Percentiles rank a stretch among this genome's conserved stretches.
phyloP scores from a whole-genome alignment of 2,329 filamentous ascomycete species.

The Colletotrichum musicola region DNA sequence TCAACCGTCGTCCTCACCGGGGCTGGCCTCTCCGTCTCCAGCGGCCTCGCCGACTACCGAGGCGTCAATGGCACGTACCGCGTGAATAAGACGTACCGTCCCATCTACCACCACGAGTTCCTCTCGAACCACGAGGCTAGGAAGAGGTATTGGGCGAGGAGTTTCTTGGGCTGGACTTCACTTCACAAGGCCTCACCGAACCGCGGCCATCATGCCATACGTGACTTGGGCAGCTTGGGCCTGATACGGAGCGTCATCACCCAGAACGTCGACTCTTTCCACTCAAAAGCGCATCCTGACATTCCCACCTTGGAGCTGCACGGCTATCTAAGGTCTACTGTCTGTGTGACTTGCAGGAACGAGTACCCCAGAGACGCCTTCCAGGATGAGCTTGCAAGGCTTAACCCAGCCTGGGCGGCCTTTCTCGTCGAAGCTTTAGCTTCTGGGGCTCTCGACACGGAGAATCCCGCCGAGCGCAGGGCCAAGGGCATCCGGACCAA shows the following conservation, averaged over 20 bases:
- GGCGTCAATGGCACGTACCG: constrained; percentile 92
- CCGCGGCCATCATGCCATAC: constrained; percentile 80
- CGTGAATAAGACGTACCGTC: constrained; percentile 88
- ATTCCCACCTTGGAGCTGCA: constrained; percentile 88
- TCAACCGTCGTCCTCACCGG: constrained; percentile 74
- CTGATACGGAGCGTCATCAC: constrained; percentile 84
- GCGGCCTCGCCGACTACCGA: constrained; percentile 92
- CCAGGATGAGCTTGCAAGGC: constrained; percentile 77
- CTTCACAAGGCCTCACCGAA: constrained; percentile 86
- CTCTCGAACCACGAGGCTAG: constrained; percentile 82
- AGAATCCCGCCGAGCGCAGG: constrained; percentile 78
- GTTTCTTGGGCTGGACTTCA: constrained; percentile 92
- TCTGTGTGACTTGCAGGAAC: constrained; percentile 83
- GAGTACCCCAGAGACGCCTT: constrained; percentile 80
- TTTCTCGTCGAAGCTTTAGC: constrained; percentile 80
- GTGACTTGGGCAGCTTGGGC: constrained; percentile 78
- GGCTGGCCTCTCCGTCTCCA: constrained; percentile 93
- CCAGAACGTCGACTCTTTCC: constrained; percentile 98
- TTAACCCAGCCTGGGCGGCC: constrained; percentile 89
- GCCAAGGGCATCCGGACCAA: constrained; percentile 83
- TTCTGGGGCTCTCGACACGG: constrained; percentile 81
- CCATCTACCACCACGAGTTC: constrained; percentile 95
- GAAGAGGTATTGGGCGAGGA: constrained; percentile 95
- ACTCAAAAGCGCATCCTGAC: constrained; percentile 79
- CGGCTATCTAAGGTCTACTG: constrained; percentile 84